phyloP scores from a whole-genome alignment of 305 asterid species.

The Vinca major region DNA sequence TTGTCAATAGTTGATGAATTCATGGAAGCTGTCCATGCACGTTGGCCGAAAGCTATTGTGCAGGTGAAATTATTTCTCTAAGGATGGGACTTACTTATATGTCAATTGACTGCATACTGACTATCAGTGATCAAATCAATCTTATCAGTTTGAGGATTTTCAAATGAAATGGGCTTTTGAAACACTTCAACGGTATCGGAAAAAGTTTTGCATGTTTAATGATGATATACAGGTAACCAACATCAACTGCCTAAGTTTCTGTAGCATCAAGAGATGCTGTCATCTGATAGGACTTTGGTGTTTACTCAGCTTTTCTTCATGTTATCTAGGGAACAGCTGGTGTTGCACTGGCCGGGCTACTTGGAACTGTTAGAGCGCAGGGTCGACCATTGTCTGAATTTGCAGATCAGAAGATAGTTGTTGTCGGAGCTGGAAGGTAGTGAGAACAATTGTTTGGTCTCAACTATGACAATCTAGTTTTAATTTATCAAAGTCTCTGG shows the following conservation, averaged over 20 bases:
- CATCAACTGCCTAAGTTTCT: slow-evolving; percentile 12
- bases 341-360: slow-evolving; percentile 97
- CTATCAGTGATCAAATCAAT: slow-evolving; percentile 11
- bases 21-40: slow-evolving; percentile 99
- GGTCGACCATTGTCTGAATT: slow-evolving; percentile 85
- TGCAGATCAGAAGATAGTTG: slow-evolving; percentile 91
- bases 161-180: slow-evolving; percentile 99
- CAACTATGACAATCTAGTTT: slow-evolving; percentile 13
- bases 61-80: slow-evolving; percentile 49
- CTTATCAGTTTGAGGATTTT: slow-evolving; percentile 91
- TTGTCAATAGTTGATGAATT: slow-evolving; percentile 85
- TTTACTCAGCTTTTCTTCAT: slow-evolving; percentile 23
- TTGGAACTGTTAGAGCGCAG: slow-evolving; percentile 95
- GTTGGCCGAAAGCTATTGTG: slow-evolving; percentile 99
- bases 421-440: slow-evolving; percentile 99
- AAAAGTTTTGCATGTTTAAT: slow-evolving; percentile 97
- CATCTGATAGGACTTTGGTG: slow-evolving; percentile 16
- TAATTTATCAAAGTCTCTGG: slow-evolving; percentile 16
- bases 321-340: slow-evolving; percentile 92
- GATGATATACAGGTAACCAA: slow-evolving; percentile 93
- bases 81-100: slow-evolving; percentile 1
- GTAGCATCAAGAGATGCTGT: slow-evolving; percentile 10
- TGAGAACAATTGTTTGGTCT: slow-evolving; percentile 3
- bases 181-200: slow-evolving; percentile 85
- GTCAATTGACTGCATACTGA: slow-evolving; percentile 16